Percentiles rank a stretch among this genome's conserved stretches.
Evolutionary conservation across 345 rosid species (phyloP).

Genomic region (Linum usitatissimum): DNA sequence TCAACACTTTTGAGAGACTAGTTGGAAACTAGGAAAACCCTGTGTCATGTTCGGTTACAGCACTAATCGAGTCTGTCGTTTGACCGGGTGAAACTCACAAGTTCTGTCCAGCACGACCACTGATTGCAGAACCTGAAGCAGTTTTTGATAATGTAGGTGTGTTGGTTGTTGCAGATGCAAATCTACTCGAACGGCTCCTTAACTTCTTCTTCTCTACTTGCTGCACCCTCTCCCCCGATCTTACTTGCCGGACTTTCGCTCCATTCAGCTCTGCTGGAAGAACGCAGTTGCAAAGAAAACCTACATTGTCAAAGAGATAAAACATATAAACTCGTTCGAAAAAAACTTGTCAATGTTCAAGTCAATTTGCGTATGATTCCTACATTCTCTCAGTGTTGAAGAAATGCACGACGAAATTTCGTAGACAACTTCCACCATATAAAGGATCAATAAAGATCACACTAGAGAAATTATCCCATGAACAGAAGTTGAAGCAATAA

Average conservation of each 20-base stretch:
- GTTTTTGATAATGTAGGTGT: conserved; percentile 13
- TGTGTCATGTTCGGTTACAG: neutral
- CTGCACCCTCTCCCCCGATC: conserved; percentile 24
- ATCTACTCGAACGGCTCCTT: conserved; percentile 58
- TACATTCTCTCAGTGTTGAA: too few relatives aligned
- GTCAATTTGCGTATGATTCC: too few relatives aligned
- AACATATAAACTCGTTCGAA: too few relatives aligned
- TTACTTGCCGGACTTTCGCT: conserved; percentile 49
- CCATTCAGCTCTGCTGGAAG: conserved; percentile 75
- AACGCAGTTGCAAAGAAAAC: conserved; percentile 81
- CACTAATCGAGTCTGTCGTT: neutral
- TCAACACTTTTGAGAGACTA: neutral
- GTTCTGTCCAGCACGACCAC: neutral
- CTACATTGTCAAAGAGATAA: conserved; percentile 18
- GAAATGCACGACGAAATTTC: too few relatives aligned
- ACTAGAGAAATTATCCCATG: too few relatives aligned
- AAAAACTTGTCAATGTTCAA: too few relatives aligned
- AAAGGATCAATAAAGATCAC: too few relatives aligned
- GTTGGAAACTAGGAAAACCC: neutral
- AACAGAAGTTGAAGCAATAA: too few relatives aligned
- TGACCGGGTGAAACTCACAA: neutral
- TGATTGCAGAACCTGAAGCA: conserved; percentile 24
- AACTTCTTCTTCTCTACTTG: conserved; percentile 61
- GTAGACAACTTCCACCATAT: too few relatives aligned
- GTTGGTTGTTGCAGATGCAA: conserved; percentile 7